These are phyloP conservation scores for Moringa oleifera DNA, from an alignment of 345 rosid species.

Conservation along the genomic window DNA sequence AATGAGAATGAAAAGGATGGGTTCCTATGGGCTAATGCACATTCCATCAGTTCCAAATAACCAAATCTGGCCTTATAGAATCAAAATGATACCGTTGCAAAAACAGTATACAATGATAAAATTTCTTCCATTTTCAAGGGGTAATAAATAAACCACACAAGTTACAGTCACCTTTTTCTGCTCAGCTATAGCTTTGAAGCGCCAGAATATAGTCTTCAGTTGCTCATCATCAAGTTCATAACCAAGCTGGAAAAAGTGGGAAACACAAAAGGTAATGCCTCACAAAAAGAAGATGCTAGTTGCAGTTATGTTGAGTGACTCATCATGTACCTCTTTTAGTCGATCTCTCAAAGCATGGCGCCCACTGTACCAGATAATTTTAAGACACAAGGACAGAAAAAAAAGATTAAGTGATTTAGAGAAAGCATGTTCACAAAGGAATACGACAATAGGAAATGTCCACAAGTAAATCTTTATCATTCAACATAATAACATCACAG, in stretches of 20 bases:
- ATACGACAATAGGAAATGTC: not conserved
- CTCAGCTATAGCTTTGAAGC: conserved; percentile 87
- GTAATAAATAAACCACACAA: not conserved
- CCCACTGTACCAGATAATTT: conserved; percentile 50
- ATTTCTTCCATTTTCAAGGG: not conserved
- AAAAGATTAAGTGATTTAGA: not conserved
- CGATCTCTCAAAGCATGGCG: conserved; percentile 86
- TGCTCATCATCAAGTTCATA: conserved; percentile 71
- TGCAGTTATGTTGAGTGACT: not conserved
- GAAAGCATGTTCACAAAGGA: not conserved
- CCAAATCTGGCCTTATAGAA: not conserved
- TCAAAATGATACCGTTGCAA: not conserved
- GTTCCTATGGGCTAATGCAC: not conserved
- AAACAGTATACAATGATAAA: too few relatives aligned
- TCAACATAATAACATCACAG: conserved; percentile 3
- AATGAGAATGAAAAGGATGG: not conserved
- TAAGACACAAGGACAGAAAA: conserved; percentile 5
- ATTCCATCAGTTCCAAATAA: not conserved
- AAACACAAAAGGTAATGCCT: conserved; percentile 15
- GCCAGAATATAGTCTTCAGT: conserved; percentile 74
- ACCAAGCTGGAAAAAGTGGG: conserved; percentile 58
- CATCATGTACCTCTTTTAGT: conserved; percentile 56
- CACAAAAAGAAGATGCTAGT: not conserved
- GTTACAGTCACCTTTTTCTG: conserved; percentile 61
- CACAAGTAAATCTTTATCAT: not conserved